Conservation (phyloP, 2,329 filamentous ascomycete species). For the Eurotiales sp. region DNA sequence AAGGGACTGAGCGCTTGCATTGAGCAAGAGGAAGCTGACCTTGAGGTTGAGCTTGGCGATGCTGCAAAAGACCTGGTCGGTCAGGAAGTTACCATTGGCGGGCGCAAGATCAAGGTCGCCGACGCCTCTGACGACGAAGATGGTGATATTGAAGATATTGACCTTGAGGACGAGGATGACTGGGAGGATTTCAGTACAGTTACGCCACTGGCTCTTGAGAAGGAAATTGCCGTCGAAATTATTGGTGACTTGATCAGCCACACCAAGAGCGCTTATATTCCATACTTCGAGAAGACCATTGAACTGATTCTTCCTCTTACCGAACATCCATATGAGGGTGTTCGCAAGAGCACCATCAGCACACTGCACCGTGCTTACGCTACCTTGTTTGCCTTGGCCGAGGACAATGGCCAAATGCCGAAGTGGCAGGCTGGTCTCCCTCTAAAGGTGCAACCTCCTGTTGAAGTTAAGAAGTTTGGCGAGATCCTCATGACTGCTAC, state of each 20-base stretch:
- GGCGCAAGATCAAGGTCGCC: conserved; percentile 82
- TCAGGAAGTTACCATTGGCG: conserved; percentile 71
- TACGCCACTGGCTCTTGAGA: conserved; percentile 87
- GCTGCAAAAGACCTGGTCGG: conserved; percentile 71
- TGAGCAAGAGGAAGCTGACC: conserved; percentile 80
- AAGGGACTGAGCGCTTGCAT: conserved; percentile 72
- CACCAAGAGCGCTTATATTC: conserved; percentile 73
- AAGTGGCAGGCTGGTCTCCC: conserved; percentile 92
- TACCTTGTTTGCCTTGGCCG: conserved; percentile 82
- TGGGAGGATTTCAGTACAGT: conserved; percentile 81
- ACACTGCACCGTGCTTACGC: conserved; percentile 93
- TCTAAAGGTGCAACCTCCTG: conserved; percentile 71
- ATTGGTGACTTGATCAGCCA: conserved; percentile 88
- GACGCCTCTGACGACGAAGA: conserved; percentile 60
- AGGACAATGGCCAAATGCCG: conserved; percentile 68
- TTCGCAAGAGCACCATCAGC: conserved; percentile 84
- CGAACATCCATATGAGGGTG: conserved; percentile 88
- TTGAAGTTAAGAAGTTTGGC: conserved; percentile 78
- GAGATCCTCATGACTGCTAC: conserved; percentile 82
- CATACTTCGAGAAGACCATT: conserved; percentile 85
- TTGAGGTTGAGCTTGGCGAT: conserved; percentile 71
- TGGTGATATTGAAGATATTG: conserved; percentile 59
- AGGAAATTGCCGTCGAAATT: conserved; percentile 95
- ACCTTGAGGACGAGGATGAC: conserved; percentile 74
- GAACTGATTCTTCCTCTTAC: conserved; percentile 74